Evolutionary conservation across 176 grass and related monocot species (phyloP).

Genomic region (Oryza officinalis): DNA sequence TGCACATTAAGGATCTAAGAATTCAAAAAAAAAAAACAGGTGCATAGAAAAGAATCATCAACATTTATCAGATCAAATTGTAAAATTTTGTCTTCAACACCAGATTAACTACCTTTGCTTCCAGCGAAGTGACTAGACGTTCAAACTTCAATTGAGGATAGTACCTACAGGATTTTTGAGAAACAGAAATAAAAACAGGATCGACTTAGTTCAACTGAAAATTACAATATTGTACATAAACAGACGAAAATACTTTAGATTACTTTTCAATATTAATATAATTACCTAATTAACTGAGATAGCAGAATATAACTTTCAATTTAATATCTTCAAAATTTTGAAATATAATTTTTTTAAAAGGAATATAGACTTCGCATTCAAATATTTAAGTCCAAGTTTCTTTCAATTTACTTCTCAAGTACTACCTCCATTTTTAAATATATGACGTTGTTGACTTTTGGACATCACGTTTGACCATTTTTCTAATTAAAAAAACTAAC

Average conservation of each 20-base stretch:
- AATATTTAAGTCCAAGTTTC: not conserved
- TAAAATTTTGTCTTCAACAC: slow-evolving; percentile 22
- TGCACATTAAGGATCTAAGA: slow-evolving; percentile 1
- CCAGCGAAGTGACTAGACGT: slow-evolving; percentile 67
- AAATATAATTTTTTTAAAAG: not conserved
- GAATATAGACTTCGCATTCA: not conserved
- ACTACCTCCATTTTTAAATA: no score
- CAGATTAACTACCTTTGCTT: slow-evolving; percentile 70
- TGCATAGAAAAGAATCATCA: not conserved
- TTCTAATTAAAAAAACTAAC: no score
- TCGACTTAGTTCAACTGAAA: slow-evolving; percentile 16
- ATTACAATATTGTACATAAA: slow-evolving; percentile 9
- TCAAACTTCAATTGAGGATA: slow-evolving; percentile 79
- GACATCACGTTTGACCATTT: no score
- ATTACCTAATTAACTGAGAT: not conserved
- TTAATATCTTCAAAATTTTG: not conserved
- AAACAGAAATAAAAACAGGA: not conserved
- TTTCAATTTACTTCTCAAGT: slow-evolving; percentile 8
- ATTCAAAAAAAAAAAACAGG: slow-evolving; percentile 16
- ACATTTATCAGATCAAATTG: not conserved
- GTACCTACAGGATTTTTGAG: slow-evolving; percentile 58
- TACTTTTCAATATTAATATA: not conserved
- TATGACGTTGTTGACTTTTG: no score
- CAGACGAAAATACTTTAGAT: not conserved
- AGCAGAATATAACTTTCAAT: not conserved